These are phyloP conservation scores for Myrica gale DNA, from an alignment of 306 rosid species.

Conservation along the genomic window DNA sequence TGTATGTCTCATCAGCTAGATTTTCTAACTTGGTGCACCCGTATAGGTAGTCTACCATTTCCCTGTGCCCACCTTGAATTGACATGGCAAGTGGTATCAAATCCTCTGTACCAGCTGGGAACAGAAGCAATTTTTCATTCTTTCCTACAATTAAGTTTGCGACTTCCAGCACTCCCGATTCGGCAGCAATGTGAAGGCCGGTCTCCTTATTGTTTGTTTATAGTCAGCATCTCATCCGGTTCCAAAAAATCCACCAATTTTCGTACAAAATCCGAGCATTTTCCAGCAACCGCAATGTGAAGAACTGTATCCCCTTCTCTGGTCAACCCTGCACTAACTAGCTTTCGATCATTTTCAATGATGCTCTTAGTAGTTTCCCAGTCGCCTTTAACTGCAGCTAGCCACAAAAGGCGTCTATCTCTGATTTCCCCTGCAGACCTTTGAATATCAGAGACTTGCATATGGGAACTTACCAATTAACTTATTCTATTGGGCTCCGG, in stretches of 20 bases:
- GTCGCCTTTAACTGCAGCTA: background rate
- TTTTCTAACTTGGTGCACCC: background rate
- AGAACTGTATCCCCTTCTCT: background rate
- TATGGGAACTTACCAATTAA: no score
- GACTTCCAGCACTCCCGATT: background rate
- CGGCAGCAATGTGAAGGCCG: background rate
- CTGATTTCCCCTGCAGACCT: background rate
- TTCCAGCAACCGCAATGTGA: slow-evolving; percentile 2
- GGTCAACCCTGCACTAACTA: background rate
- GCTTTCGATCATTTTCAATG: background rate
- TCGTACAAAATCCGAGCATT: background rate
- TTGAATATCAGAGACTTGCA: no score
- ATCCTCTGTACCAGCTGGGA: background rate
- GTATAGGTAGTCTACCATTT: background rate
- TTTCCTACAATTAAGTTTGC: background rate
- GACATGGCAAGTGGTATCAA: background rate
- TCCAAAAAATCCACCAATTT: background rate
- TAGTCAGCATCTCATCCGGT: background rate
- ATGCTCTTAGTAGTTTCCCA: background rate
- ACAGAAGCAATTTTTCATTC: background rate
- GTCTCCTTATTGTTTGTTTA: background rate
- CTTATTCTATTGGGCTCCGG: no score
- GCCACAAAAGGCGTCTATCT: background rate
- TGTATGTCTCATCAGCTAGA: background rate
- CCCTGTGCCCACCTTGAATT: background rate